Evolutionary conservation across 345 rosid genomes (phyloP), one percentile per base, ranked within the genome.

Genomic region (Diplotaxis tenuifolia): DNA sequence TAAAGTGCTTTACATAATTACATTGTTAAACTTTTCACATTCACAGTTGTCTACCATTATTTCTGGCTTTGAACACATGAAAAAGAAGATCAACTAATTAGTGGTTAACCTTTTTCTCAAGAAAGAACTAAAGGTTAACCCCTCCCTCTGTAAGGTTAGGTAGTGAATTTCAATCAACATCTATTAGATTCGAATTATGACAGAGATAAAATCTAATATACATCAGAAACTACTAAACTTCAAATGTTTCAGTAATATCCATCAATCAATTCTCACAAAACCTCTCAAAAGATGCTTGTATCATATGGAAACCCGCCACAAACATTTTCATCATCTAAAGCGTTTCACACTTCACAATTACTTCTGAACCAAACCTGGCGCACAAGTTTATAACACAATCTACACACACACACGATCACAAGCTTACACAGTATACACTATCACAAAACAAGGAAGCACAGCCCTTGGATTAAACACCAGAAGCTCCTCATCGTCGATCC

Each of bases 401-500:
- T 53, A 53, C 21, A 53, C 19, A 78, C 64, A 72, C 25, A 60
- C 71, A 77, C 3, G 73, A 72, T 65, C 71, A 60, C 18, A 47
- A 22, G 72, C 68, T 76, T 77, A 72, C 68, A 75, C 82, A 38
- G 89, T 79, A 74, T 90, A 95, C 64, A 95, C 97, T 15, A 95
- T 90, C 49, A 88, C 91, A 64, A 92, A 95, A 85, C 98, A 95
- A 71, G 99, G 96, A 78, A 95, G 98, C 82, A 92, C 94, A 56
- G 98, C 97, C 92, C 96, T 87, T n/a, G 99, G 99, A 86, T 92
- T 92, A 74, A 90, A 92, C 72, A 95, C 94, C 42, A 87, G 10
- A 16, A 95, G 81, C 84, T 92, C 99, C 67, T 92, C 94, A 19
- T 89, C 96, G 57, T 92, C 96, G 75, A 85, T 10, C 65, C 87